Conservation (phyloP, 2,329 filamentous ascomycete species). For the Lecanoromycetidae sp. region DNA sequence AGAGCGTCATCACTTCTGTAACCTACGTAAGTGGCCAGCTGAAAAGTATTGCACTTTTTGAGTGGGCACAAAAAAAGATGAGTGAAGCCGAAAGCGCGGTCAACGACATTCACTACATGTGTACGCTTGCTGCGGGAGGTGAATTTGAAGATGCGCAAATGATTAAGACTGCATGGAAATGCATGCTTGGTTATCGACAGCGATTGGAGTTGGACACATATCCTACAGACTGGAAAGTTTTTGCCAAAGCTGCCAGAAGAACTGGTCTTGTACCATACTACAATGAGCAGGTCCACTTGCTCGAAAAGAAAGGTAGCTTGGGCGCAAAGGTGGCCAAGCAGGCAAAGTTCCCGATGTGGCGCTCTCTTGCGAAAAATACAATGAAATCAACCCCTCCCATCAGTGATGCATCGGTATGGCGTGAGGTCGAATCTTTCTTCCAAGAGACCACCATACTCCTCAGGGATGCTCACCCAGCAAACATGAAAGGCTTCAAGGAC, state of each 20-base stretch:
- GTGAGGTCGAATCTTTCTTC: neutral
- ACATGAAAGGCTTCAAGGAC: neutral
- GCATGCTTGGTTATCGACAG: neutral
- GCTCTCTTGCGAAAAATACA: no score
- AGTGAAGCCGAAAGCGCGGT: no score
- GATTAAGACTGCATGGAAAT: neutral
- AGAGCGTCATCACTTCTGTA: neutral
- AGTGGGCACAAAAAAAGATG: no score
- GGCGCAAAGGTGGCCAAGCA: neutral
- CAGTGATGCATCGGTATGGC: neutral
- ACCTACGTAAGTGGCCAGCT: neutral
- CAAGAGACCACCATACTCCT: neutral
- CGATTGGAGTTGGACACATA: neutral
- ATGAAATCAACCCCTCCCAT: neutral
- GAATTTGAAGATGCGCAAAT: neutral
- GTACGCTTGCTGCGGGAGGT: neutral
- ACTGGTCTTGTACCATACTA: neutral
- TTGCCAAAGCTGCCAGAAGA: neutral
- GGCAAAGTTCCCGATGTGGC: no score
- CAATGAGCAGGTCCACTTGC: neutral
- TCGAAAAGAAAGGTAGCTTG: neutral
- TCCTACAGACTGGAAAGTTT: neutral
- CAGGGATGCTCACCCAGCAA: neutral
- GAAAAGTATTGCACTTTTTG: neutral
- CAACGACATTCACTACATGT: no score